phyloP scores from a whole-genome alignment of 1,284 basidiomycete species.

The Ceratobasidium sp. region DNA sequence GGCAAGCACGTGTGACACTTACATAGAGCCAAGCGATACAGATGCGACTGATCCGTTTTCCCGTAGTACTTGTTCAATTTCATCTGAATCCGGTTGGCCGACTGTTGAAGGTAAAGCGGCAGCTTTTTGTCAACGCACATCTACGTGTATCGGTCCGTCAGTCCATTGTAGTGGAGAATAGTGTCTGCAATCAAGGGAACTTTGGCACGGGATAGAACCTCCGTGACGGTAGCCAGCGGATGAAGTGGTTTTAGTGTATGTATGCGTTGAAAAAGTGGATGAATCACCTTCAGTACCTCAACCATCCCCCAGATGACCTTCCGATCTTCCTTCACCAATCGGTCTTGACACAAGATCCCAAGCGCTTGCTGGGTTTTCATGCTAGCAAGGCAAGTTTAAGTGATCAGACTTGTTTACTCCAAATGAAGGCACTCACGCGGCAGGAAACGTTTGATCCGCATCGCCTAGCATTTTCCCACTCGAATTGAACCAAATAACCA shows the following conservation, averaged over 20 bases:
- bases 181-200: slow-evolving; percentile 3
- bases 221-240: not conserved
- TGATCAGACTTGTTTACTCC: not conserved
- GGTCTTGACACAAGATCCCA: not conserved
- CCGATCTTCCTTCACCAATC: not conserved
- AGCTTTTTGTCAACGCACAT: not conserved
- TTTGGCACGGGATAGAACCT: not conserved
- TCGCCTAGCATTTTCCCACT: not conserved
- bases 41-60: not conserved
- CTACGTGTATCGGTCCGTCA: not conserved
- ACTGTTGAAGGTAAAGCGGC: not conserved
- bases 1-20: not conserved
- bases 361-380: not conserved
- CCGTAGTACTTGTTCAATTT: not conserved
- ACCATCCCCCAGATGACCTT: not conserved
- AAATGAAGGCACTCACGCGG: not conserved
- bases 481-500: not conserved
- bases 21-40: slow-evolving; percentile 3
- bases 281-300: too few species aligned
- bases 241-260: not conserved
- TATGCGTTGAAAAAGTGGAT: not conserved
- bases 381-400: not conserved
- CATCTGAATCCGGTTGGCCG: not conserved
- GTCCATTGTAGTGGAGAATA: not conserved
- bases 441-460: not conserved